Evolutionary conservation across 805 yeast species (phyloP).

Genomic region (Starmerella lactis-condensi): DNA sequence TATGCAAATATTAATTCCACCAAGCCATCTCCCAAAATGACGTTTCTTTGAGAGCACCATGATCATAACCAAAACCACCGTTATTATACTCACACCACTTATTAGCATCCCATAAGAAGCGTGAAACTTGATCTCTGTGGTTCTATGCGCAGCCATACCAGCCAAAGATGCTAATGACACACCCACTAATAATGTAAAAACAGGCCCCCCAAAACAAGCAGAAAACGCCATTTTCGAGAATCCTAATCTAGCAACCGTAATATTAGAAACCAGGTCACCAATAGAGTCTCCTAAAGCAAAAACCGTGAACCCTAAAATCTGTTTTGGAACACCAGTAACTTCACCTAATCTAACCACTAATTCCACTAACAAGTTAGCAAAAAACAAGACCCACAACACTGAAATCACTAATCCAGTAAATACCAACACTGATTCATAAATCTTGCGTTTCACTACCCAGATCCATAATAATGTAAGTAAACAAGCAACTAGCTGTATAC

Average conservation of each 20-base stretch:
- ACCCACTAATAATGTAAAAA: slow-evolving; percentile 59
- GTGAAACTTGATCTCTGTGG: slow-evolving; percentile 23
- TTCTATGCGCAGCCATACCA: slow-evolving; percentile 19
- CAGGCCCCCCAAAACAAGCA: slow-evolving; percentile 89
- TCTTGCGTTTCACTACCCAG: too few relatives aligned
- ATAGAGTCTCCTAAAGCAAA: slow-evolving; percentile 85
- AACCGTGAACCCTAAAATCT: slow-evolving; percentile 67
- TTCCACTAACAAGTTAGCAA: slow-evolving; percentile 54
- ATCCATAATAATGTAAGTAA: too few relatives aligned
- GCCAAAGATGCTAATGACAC: slow-evolving; percentile 57
- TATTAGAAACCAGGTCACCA: slow-evolving; percentile 74
- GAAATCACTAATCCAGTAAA: slow-evolving; percentile 45
- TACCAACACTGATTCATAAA: too few relatives aligned
- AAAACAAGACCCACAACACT: slow-evolving; percentile 46
- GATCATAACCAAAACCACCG: too few relatives aligned
- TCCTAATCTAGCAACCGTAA: slow-evolving; percentile 64
- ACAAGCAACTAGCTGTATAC: too few relatives aligned
- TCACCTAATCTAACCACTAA: slow-evolving; percentile 44
- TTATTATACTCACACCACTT: slow-evolving; percentile 29
- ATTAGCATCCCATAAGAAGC: slow-evolving; percentile 24
- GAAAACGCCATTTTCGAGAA: slow-evolving; percentile 81
- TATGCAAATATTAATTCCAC: too few relatives aligned
- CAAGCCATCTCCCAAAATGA: too few relatives aligned
- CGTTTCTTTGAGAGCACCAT: too few relatives aligned
- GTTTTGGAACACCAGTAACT: slow-evolving; percentile 46